A percentile compares a stretch with the other conserved stretches of the same genome.
Conservation (phyloP, 1,284 basidiomycete species). For the Tilletia walkeri region DNA sequence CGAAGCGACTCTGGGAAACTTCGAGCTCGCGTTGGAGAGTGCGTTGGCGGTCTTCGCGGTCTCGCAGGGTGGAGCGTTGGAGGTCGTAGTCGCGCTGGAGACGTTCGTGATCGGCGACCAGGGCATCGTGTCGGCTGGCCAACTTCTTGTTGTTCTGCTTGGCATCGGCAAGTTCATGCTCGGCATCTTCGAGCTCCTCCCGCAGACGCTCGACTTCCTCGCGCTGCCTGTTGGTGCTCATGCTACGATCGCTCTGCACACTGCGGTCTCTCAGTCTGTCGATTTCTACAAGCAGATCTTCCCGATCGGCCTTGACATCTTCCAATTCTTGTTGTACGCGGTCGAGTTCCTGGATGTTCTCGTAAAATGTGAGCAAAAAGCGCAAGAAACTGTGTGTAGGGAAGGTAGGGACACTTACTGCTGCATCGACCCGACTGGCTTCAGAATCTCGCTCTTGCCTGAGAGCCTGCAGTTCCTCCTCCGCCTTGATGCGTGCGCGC, state of each 20-base stretch:
- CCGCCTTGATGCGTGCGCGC: slow-evolving; percentile 28
- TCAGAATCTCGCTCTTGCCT: slow-evolving; percentile 25
- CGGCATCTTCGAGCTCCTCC: slow-evolving; percentile 30
- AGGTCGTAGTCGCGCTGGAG: slow-evolving; percentile 40
- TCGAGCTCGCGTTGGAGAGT: slow-evolving; percentile 37
- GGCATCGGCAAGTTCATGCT: slow-evolving; percentile 30
- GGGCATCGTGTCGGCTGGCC: slow-evolving; percentile 36
- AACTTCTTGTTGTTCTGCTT: slow-evolving; percentile 38
- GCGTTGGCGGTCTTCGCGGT: slow-evolving; percentile 24
- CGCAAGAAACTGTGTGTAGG: not conserved
- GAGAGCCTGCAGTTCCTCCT: slow-evolving; percentile 37
- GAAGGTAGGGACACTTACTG: not conserved
- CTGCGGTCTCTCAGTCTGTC: slow-evolving; percentile 5
- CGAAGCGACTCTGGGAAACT: slow-evolving; percentile 35
- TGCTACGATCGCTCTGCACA: slow-evolving; percentile 7
- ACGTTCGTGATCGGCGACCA: slow-evolving; percentile 35
- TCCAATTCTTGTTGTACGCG: slow-evolving; percentile 11
- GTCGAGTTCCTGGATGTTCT: not conserved
- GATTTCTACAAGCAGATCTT: not conserved
- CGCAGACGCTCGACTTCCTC: slow-evolving; percentile 32
- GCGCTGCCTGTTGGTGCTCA: not conserved
- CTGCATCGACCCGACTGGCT: slow-evolving; percentile 5
- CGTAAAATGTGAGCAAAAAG: not conserved
- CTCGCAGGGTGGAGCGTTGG: slow-evolving; percentile 27
- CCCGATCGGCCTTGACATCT: slow-evolving; percentile 9